Conservation (phyloP, 495 filamentous ascomycete genomes). For the Trypethelium eluteriae region DNA sequence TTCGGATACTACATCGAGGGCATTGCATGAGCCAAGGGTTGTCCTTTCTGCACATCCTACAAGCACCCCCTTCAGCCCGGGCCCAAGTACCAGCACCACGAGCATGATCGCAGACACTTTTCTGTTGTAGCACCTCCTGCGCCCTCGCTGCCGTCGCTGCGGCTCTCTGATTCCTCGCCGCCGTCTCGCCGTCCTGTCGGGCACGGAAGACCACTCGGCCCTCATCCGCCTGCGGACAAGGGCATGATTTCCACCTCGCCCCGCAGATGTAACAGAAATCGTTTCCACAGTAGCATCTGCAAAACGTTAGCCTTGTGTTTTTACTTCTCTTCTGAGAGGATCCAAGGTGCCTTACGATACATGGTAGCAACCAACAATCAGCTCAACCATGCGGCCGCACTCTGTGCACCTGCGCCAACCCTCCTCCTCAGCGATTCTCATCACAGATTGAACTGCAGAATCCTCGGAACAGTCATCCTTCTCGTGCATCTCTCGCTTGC, state of each 20-base stretch:
- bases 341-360: slow-evolving; percentile 28
- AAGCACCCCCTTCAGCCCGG: neutral
- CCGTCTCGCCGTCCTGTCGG: neutral
- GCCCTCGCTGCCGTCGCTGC: neutral
- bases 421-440: slow-evolving; percentile 31
- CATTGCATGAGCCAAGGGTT: neutral
- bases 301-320: neutral
- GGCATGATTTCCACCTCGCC: slow-evolving; percentile 42
- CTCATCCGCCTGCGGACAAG: neutral
- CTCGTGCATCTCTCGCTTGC: slow-evolving; percentile 15
- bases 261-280: slow-evolving; percentile 56
- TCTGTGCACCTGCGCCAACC: slow-evolving; percentile 41
- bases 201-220: neutral
- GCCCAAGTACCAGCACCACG: neutral
- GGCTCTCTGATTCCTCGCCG: neutral
- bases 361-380: slow-evolving; percentile 43
- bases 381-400: slow-evolving; percentile 38
- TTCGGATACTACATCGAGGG: neutral
- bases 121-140: neutral
- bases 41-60: neutral
- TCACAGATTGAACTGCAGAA: slow-evolving; percentile 30
- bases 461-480: slow-evolving; percentile 41
- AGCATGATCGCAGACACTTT: neutral
- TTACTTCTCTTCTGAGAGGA: neutral
- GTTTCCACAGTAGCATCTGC: slow-evolving; percentile 42